Conservation (phyloP, 352 stramenopile species). For the Phytophthora palmivora region DNA sequence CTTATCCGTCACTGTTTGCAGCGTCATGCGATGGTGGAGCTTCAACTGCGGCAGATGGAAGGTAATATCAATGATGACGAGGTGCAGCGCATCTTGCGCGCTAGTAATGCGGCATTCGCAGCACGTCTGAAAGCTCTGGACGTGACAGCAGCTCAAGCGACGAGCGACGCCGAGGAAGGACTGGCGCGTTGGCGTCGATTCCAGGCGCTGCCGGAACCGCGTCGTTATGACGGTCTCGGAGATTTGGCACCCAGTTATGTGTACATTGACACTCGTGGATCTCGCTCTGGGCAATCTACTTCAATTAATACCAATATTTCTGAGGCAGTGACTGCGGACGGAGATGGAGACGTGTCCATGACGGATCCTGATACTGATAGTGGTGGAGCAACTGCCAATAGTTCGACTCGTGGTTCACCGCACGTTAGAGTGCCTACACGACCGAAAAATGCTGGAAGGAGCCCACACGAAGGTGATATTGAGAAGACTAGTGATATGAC, state of each 20-base stretch:
- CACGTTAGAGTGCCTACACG: background rate
- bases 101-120: slow-evolving; percentile 35
- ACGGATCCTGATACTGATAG: slow-evolving; percentile 29
- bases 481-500: slow-evolving; percentile 8
- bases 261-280: slow-evolving; percentile 59
- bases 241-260: slow-evolving; percentile 57
- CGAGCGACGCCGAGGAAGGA: slow-evolving; percentile 32
- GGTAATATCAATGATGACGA: slow-evolving; percentile 24
- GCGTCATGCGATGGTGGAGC: slow-evolving; percentile 61
- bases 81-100: slow-evolving; percentile 25
- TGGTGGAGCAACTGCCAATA: slow-evolving; percentile 8
- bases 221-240: slow-evolving; percentile 35
- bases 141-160: slow-evolving; percentile 29
- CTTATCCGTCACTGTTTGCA: slow-evolving; percentile 63
- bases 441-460: slow-evolving; percentile 26
- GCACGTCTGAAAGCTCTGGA: slow-evolving; percentile 35
- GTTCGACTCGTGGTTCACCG: slow-evolving; percentile 2
- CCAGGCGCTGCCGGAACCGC: slow-evolving; percentile 19
- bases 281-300: slow-evolving; percentile 14
- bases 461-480: slow-evolving; percentile 21
- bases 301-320: background rate
- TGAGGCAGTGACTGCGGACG: slow-evolving; percentile 14
- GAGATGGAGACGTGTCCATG: slow-evolving; percentile 45
- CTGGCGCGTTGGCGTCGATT: slow-evolving; percentile 42
- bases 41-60: slow-evolving; percentile 44